Evolutionary conservation across 768 basidiomycete genomes (phyloP).

Genomic region (Mycena haematopus): DNA sequence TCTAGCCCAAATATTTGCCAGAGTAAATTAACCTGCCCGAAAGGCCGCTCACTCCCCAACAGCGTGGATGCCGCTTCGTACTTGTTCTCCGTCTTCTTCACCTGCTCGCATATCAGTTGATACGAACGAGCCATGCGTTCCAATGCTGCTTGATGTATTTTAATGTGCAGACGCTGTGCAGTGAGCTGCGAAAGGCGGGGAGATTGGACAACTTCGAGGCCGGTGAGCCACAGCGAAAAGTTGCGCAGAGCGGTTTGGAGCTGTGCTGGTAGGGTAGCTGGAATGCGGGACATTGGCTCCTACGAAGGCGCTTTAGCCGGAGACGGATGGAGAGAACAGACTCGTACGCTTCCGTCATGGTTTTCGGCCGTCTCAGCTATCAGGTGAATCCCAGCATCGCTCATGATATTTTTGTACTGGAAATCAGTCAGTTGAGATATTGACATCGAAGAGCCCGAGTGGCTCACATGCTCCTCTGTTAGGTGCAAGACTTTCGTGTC

Average conservation of each 20-base stretch:
- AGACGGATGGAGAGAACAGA: background rate
- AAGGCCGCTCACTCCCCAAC: slow-evolving; percentile 82
- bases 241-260: slow-evolving; percentile 66
- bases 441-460: slow-evolving; percentile 33
- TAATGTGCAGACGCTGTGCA: slow-evolving; percentile 65
- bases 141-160: slow-evolving; percentile 81
- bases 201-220: slow-evolving; percentile 79
- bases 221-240: slow-evolving; percentile 88
- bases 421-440: background rate
- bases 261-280: slow-evolving; percentile 65
- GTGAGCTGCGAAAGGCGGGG: slow-evolving; percentile 79
- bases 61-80: slow-evolving; percentile 94
- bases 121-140: slow-evolving; percentile 74
- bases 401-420: slow-evolving; percentile 58
- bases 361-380: slow-evolving; percentile 51
- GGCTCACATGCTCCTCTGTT: slow-evolving; percentile 79
- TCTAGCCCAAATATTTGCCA: slow-evolving; percentile 82
- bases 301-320: slow-evolving; percentile 25
- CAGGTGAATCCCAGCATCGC: slow-evolving; percentile 59
- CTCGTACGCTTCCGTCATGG: slow-evolving; percentile 47
- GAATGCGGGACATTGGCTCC: slow-evolving; percentile 79
- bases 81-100: slow-evolving; percentile 74
- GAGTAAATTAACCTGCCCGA: slow-evolving; percentile 76
- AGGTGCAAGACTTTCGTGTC: slow-evolving; percentile 67
- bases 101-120: slow-evolving; percentile 73